phyloP scores from a whole-genome alignment of 495 filamentous ascomycete genomes.

The Aspergillus cavernicola region DNA sequence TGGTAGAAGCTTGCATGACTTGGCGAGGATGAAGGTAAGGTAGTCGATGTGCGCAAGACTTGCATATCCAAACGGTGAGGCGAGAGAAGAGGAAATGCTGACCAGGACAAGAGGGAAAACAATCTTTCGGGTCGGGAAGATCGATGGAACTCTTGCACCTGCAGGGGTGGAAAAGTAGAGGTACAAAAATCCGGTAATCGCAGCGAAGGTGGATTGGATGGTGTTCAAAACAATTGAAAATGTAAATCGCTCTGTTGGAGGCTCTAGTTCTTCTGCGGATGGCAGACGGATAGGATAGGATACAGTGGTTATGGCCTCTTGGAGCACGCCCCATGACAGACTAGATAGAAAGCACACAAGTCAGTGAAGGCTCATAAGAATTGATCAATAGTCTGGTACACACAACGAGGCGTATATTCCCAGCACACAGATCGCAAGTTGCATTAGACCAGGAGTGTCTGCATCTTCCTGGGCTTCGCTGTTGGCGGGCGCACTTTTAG shows the following conservation, averaged over 20 bases:
- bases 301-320: slow-evolving; percentile 98
- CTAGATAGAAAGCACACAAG: slow-evolving; percentile 43
- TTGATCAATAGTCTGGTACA: slow-evolving; percentile 24
- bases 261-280: slow-evolving; percentile 49
- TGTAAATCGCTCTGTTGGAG: slow-evolving; percentile 66
- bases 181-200: slow-evolving; percentile 75
- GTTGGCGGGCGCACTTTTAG: slow-evolving; percentile 37
- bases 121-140: slow-evolving; percentile 74
- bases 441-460: slow-evolving; percentile 53
- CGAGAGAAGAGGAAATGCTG: slow-evolving; percentile 80
- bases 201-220: slow-evolving; percentile 88
- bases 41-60: slow-evolving; percentile 94
- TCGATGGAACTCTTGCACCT: slow-evolving; percentile 49
- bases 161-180: slow-evolving; percentile 63
- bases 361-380: slow-evolving; percentile 13
- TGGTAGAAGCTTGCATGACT: slow-evolving; percentile 94
- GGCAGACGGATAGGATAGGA: slow-evolving; percentile 53
- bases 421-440: slow-evolving; percentile 80
- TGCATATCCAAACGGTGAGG: slow-evolving; percentile 93
- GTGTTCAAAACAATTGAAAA: slow-evolving; percentile 95
- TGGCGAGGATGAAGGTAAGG: slow-evolving; percentile 97
- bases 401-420: slow-evolving; percentile 98
- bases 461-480: slow-evolving; percentile 25
- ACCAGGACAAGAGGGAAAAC: slow-evolving; percentile 79
- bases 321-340: slow-evolving; percentile 90